Evolutionary conservation across 2,329 filamentous ascomycete species (phyloP).

Genomic region (Tolypocladium tundrense): DNA sequence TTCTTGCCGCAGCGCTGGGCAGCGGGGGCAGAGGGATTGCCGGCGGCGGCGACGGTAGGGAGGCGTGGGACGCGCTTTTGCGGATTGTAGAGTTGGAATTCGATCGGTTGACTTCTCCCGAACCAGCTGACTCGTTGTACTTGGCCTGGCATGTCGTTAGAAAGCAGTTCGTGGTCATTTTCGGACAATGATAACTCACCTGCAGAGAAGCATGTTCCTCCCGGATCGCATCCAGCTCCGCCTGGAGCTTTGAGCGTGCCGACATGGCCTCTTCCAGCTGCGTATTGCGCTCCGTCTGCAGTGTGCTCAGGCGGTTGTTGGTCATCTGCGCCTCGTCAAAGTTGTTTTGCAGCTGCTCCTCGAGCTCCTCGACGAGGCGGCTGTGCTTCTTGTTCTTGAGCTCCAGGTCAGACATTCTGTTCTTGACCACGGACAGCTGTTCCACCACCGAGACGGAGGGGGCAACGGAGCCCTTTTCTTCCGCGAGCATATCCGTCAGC

Average conservation of each 20-base stretch:
- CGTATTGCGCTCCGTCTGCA: slow-evolving; percentile 63
- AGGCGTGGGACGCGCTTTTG: slow-evolving; percentile 74
- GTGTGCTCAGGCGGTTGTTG: slow-evolving; percentile 75
- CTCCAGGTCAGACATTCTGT: slow-evolving; percentile 53
- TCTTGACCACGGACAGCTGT: slow-evolving; percentile 52
- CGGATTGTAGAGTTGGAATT: slow-evolving; percentile 63
- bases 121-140: slow-evolving; percentile 39
- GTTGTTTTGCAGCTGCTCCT: slow-evolving; percentile 90
- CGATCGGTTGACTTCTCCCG: slow-evolving; percentile 42
- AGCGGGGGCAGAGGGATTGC: slow-evolving; percentile 93
- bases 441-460: slow-evolving; percentile 37
- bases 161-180: too few species aligned
- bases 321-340: slow-evolving; percentile 85
- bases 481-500: slow-evolving; percentile 42
- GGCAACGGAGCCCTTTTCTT: slow-evolving; percentile 31
- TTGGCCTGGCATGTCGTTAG: slow-evolving; percentile 36
- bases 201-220: slow-evolving; percentile 69
- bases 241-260: slow-evolving; percentile 51
- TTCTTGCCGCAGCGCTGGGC: slow-evolving; percentile 45
- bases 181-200: slow-evolving; percentile 38
- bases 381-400: slow-evolving; percentile 80
- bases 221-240: slow-evolving; percentile 56
- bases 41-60: slow-evolving; percentile 85
- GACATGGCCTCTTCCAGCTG: slow-evolving; percentile 71
- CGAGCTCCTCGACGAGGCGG: slow-evolving; percentile 85